Conservation (phyloP, 2,329 filamentous ascomycete species). For the Alternaria rosae region DNA sequence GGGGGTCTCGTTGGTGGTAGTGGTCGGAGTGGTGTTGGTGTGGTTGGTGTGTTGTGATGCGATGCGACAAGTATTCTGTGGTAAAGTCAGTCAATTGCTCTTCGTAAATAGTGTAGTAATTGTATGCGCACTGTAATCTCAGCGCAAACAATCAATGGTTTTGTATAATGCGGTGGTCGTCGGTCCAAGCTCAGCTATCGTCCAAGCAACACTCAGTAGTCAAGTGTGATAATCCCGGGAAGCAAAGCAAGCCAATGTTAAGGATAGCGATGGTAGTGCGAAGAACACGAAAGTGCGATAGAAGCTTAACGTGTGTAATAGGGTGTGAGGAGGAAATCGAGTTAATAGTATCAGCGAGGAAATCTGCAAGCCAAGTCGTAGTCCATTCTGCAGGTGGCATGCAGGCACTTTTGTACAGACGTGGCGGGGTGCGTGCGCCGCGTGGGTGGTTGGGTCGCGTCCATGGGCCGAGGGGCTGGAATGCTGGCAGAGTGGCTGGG, state of each 20-base stretch:
- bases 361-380: conserved; percentile 24
- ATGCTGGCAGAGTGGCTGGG: conserved; percentile 16
- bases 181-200: conserved; percentile 6
- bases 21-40: background rate
- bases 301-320: too few relatives aligned
- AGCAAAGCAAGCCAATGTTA: conserved; percentile 1
- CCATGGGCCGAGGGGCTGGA: conserved; percentile 18
- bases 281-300: background rate
- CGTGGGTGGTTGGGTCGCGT: conserved; percentile 33
- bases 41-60: background rate
- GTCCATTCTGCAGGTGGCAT: conserved; percentile 24
- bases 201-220: conserved; percentile 15
- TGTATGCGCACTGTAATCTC: background rate
- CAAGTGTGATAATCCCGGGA: background rate
- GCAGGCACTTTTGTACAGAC: conserved; percentile 40
- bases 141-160: background rate
- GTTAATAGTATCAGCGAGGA: conserved; percentile 4
- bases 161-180: background rate
- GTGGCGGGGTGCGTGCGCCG: conserved; percentile 29
- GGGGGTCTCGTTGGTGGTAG: background rate
- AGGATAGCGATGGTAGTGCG: background rate
- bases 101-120: background rate
- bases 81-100: background rate
- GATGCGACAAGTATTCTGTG: background rate
- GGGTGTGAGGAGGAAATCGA: background rate